Evolutionary conservation across 306 rosid species (phyloP), one percentile per base, ranked within the genome.

Genomic region (Quercus glauca): DNA sequence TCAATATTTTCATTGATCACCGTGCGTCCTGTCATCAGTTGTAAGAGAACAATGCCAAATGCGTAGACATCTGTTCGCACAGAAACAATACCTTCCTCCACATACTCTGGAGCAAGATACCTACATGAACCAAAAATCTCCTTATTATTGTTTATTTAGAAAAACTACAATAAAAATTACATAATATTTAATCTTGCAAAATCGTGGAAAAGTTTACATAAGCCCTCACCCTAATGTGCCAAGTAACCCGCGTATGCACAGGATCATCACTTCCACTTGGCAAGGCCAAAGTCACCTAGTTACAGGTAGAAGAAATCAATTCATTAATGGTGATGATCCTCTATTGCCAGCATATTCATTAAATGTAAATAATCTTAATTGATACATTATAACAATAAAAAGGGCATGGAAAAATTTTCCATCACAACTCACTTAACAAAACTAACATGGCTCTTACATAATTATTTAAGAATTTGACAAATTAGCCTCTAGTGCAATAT

Each of bases 251-350:
- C 75, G 98, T 85, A 64, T 83, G 83, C 26, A 55, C 53, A 76
- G 86, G 33, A 55, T 89, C 96, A 73, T 88, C 92, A 37, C 81
- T 80, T 89, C 96, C 96, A 90, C 83, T 86, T 94, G 14, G 97
- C 98, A 51, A 92, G 88, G 73, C 98, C 98, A 86, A 94, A 94
- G 78, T 94, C 98, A 80, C 91, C 96, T 70, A 94, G 78, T 96
- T 94, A 29, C 31, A 29, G 31, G 60, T 52, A 63, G 29, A 84
- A 55, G 28, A 31, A 55, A 76, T 37, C 80, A 75, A 31, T 75
- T 61, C 20, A 53, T 85, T 67, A 69, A 79, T 75, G 74, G 6
- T 29, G 59, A 28, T 25, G 13, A 17, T 60, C 73, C 52, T 51
- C 9, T 60, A 17, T 29, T 31, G 63, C 20, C 55, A 79, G 45